Base-by-base conservation (phyloP, 75 land plant genomes). In the Larix kaempferi region DNA sequence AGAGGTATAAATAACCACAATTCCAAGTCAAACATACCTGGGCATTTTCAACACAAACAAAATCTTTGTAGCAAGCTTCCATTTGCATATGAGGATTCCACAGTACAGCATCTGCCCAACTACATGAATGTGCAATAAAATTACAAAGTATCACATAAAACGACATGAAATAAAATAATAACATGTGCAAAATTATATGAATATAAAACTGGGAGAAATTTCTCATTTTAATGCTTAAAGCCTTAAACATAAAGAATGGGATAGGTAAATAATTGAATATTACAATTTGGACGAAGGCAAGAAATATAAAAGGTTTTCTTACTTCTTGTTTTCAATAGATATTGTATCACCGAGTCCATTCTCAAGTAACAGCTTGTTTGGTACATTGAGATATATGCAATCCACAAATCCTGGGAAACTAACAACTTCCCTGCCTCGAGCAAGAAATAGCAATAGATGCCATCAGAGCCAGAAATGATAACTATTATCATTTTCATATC, bases 11-110 rank as follows among this genome's bases (percentile, higher is more conserved):
- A 29, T 64, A 27, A 66, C 7, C 35, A 29, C 69, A 66, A 66
- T 17, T 66, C 19, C 25, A 21, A 69, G 52, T 69, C 8, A 26
- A 26, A 10, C 58, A 52, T 84, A 96, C 99, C 98, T 94, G 80
- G 2, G 98, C 99, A 89, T 96, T 96, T 80, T 96, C 99, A 74
- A 96, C 99, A 71, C 99, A 96, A 1, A 96, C 99, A 84, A 96
- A 96, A 84, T 96, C 95, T 79, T 79, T 89, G 79, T 94, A 94
- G 57, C 85, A 92, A 54, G 90, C 85, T 81, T 93, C 91, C 95
- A 95, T 92, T 59, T 87, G 85, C 86, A 93, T 37, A 78, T 97
- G 83, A 67, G 99, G 99, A 77, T 97, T 97, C 99, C 99, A 97
- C 29, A 97, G 80, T n/a, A 97, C 99, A 55, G 90, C 88, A 83